Percentiles rank a stretch among this genome's conserved stretches.
Evolutionary conservation across 768 basidiomycete genomes (phyloP).

Genomic region (Tricholoma saponaceum): DNA sequence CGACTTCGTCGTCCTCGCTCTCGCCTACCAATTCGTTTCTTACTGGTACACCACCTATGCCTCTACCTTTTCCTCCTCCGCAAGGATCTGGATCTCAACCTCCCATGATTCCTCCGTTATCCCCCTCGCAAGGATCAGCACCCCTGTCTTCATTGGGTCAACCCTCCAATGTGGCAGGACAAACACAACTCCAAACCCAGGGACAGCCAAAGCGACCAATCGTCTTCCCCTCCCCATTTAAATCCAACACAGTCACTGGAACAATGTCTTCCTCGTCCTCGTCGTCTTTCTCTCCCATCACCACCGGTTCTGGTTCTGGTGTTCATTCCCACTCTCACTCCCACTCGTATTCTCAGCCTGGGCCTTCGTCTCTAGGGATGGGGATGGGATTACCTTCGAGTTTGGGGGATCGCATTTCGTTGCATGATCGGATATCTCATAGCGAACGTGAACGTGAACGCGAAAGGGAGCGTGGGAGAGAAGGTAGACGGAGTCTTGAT

Average conservation of each 20-base stretch:
- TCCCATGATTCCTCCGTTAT: not conserved
- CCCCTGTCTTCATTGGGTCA: too few species aligned
- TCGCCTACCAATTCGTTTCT: constrained; percentile 17
- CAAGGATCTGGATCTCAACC: not conserved
- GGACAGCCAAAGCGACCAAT: constrained; percentile 2
- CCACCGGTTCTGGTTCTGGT: not conserved
- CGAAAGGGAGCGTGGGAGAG: not conserved
- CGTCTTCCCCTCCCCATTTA: constrained; percentile 23
- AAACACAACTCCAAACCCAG: too few species aligned
- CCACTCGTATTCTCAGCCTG: constrained; percentile 1
- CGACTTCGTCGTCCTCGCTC: constrained; percentile 13
- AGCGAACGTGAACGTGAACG: constrained; percentile 5
- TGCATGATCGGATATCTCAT: not conserved
- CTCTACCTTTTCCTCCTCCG: not conserved
- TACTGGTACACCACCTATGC: not conserved
- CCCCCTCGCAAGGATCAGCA: not conserved
- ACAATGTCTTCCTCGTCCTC: constrained; percentile 9
- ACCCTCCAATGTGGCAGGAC: not conserved
- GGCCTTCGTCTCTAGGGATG: not conserved
- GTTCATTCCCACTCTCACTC: not conserved
- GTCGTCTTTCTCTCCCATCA: constrained; percentile 5
- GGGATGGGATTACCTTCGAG: not conserved
- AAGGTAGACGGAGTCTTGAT: constrained; percentile 2
- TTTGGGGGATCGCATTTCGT: constrained; percentile 1
- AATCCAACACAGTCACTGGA: constrained; percentile 28